These are phyloP conservation scores for Aspergillus caelatus DNA, from an alignment of 2,329 filamentous ascomycete genomes.

Conservation along the genomic window DNA sequence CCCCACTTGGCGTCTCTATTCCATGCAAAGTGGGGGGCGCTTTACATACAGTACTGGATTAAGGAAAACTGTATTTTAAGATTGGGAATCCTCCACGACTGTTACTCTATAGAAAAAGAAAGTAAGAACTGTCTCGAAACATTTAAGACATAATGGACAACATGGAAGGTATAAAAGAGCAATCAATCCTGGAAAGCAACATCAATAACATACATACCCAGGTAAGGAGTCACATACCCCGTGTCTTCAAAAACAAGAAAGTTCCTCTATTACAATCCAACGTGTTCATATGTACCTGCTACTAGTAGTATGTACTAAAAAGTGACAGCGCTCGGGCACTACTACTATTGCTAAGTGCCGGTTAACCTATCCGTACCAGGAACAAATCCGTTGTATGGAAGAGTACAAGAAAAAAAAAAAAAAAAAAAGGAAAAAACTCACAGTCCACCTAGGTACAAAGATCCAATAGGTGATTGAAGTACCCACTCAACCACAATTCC, in stretches of 20 bases:
- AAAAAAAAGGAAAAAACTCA: background rate
- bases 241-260: background rate
- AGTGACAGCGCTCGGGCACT: background rate
- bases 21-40: background rate
- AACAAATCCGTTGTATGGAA: background rate
- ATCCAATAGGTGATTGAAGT: background rate
- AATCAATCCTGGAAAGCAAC: background rate
- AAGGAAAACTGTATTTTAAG: background rate
- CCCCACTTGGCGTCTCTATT: slow-evolving; percentile 7
- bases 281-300: background rate
- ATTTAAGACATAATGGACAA: background rate
- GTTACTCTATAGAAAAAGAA: background rate
- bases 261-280: background rate
- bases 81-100: background rate
- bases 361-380: background rate
- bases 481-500: background rate
- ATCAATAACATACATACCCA: background rate
- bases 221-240: background rate
- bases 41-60: slow-evolving; percentile 1
- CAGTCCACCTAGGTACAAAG: background rate
- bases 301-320: background rate
- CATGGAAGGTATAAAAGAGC: background rate
- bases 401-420: background rate
- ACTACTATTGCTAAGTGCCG: background rate
- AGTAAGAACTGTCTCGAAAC: background rate